Percentiles rank a stretch among this genome's conserved stretches.
Conservation (phyloP, 148 eudicot species). For the Rhododendron kiyosumense region DNA sequence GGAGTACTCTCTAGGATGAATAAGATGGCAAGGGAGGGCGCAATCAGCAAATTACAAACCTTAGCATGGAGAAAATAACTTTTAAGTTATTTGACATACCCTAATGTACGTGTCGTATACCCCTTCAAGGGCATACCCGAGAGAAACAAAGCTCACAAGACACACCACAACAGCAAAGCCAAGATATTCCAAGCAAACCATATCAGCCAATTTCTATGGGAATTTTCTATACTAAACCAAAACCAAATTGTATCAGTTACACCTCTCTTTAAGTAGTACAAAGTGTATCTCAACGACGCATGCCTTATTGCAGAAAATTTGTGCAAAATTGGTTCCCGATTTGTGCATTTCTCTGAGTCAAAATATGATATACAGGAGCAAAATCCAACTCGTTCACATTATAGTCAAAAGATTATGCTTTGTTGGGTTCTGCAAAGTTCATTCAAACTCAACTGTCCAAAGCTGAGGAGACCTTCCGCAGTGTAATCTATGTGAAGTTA, state of each 20-base stretch:
- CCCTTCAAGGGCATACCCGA: neutral
- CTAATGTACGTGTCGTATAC: neutral
- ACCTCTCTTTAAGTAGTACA: no score
- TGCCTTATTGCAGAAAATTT: neutral
- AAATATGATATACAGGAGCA: neutral
- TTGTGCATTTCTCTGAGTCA: neutral
- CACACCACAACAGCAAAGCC: neutral
- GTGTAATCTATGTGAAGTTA: neutral
- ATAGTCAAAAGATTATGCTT: neutral
- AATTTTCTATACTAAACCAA: neutral
- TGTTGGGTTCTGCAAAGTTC: neutral
- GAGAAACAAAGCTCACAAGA: neutral
- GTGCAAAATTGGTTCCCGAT: neutral
- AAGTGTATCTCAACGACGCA: neutral
- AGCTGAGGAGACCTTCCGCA: neutral
- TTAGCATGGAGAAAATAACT: neutral
- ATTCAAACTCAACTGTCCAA: neutral
- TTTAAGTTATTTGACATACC: neutral
- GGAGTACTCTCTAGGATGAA: neutral
- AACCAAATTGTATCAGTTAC: neutral
- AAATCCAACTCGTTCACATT: neutral
- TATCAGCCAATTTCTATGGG: neutral
- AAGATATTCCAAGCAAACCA: neutral
- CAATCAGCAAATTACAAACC: neutral
- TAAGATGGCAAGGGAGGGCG: neutral